These are phyloP conservation scores for Camelina sativa DNA, from an alignment of 345 rosid species.

Conservation along the genomic window DNA sequence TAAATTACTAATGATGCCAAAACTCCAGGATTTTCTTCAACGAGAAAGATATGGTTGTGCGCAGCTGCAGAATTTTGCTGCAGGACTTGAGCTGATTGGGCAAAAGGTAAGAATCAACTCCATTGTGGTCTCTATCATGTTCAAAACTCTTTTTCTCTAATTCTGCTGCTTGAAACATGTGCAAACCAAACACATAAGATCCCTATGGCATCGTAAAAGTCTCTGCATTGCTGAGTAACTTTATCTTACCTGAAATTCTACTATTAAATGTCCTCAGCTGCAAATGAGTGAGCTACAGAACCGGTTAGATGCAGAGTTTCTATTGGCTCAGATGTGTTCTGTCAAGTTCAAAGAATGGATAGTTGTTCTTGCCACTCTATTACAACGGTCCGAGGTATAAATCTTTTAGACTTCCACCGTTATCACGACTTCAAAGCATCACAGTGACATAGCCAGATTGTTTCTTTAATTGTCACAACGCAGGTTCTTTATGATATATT, in stretches of 20 bases:
- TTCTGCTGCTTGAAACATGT: neutral
- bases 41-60: conserved; percentile 88
- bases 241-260: neutral
- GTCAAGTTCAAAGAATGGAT: conserved; percentile 99
- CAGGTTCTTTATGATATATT: conserved; percentile 94
- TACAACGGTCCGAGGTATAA: conserved; percentile 84
- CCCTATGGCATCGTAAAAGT: neutral
- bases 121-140: conserved; percentile 3
- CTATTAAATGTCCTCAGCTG: conserved; percentile 58
- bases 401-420: neutral
- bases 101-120: conserved; percentile 58
- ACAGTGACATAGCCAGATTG: neutral
- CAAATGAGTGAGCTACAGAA: conserved; percentile 95
- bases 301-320: conserved; percentile 93
- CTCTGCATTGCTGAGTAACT: neutral
- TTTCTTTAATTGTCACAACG: conserved; percentile 9
- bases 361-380: conserved; percentile 92
- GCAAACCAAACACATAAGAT: neutral
- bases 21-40: conserved; percentile 89
- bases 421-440: conserved; percentile 4
- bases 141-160: neutral
- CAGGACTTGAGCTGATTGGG: conserved; percentile 90
- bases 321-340: conserved; percentile 97
- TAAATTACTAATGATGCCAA: conserved; percentile 14
- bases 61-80: conserved; percentile 86